Conservation (phyloP, 371 early-diverging fungal species). For the Haplosporangium sp. region DNA sequence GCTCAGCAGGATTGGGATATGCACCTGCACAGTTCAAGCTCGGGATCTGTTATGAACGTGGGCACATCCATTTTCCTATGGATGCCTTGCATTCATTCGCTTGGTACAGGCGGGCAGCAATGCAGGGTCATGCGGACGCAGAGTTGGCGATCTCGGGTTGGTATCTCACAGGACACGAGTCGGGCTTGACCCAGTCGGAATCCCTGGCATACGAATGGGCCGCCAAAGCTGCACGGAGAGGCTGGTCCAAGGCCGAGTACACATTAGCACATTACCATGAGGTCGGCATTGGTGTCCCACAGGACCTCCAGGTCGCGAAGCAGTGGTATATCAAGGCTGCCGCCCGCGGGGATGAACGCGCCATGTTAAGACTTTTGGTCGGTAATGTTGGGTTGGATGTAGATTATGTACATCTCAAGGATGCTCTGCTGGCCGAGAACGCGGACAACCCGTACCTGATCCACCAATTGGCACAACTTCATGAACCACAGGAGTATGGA, state of each 20-base stretch:
- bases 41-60: conserved; percentile 88
- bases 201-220: conserved; percentile 93
- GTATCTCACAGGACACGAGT: conserved; percentile 93
- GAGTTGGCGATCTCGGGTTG: conserved; percentile 94
- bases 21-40: conserved; percentile 80
- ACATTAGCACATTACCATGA: conserved; percentile 95
- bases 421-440: conserved; percentile 40
- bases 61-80: conserved; percentile 67
- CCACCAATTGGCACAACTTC: conserved; percentile 53
- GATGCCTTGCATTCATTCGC: conserved; percentile 81
- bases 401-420: conserved; percentile 52
- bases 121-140: conserved; percentile 92
- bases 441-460: conserved; percentile 42
- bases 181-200: conserved; percentile 80
- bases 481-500: conserved; percentile 48
- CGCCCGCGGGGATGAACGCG: conserved; percentile 59
- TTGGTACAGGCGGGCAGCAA: conserved; percentile 88
- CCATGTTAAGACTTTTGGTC: conserved; percentile 38
- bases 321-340: conserved; percentile 82
- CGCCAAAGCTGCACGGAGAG: conserved; percentile 83
- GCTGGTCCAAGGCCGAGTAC: conserved; percentile 93
- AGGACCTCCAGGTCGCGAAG: conserved; percentile 74
- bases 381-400: conserved; percentile 52
- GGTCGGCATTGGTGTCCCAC: conserved; percentile 85
- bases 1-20: conserved; percentile 69